Base-by-base conservation (phyloP, 164 flowering plant species). In the Vitis rotundifolia region DNA sequence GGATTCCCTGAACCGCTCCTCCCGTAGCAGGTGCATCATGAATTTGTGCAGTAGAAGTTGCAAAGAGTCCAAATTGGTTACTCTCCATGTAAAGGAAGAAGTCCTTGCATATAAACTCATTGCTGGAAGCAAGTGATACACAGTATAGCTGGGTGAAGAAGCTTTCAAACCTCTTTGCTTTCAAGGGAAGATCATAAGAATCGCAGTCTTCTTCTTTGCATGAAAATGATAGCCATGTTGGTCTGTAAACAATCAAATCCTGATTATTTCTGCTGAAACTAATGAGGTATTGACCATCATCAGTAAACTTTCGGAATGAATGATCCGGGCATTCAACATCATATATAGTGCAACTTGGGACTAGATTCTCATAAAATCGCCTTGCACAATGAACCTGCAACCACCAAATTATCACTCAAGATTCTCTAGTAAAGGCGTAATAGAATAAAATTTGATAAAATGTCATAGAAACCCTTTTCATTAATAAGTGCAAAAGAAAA, bases 81-180 rank as follows among this genome's bases (percentile, higher is more conserved):
- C 72, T 84, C 76, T 92, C 97, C 73, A 86, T 54, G 77, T 92
- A 92, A 26, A 93, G 88, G 68, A 96, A 96, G 83, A 96, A 92
- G 73, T 96, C 99, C 76, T 93, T 96, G 82, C 97, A 89, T 66
- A 96, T 88, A 72, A 89, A 79, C 79, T 93, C 98, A 74, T 91
- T 90, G 79, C 77, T 71, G 13, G 98, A 87, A 68, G 97, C 98
- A 78, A 96, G 97, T 31, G 94, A 62, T 10, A 89, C 87, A 64
- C 80, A 73, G 63, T 92, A 90, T 22, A 93, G 75, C 67, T 88
- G 88, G 18, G 85, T 88, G 85, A 96, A 96, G 80, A 87, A 96
- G 73, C 97, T 88, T 66, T 89, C 97, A 73, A 96, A 93, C 77
- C 78, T 90, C 76, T 77, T 88, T 48, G 92, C 90, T 72, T 80